phyloP scores from a whole-genome alignment of 495 filamentous ascomycete genomes.

The Trichoderma orchidacearum region DNA sequence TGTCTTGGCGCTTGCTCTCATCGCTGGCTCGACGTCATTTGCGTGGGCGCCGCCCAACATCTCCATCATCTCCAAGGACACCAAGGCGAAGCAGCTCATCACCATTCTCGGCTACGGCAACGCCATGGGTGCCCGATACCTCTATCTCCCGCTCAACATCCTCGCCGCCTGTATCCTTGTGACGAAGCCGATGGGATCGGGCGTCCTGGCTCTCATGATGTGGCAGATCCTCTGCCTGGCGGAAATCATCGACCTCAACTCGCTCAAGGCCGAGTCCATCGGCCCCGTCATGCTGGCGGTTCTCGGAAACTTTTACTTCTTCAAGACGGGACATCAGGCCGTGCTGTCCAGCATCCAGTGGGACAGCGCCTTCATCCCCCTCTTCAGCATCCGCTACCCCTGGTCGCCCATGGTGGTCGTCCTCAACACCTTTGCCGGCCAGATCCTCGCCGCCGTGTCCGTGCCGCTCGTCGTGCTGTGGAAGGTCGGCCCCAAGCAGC shows the following conservation, averaged over 20 bases:
- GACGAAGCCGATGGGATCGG: constrained; percentile 89
- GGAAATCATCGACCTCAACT: constrained; percentile 76
- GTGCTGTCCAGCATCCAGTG: constrained; percentile 82
- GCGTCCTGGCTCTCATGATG: constrained; percentile 61
- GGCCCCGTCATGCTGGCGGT: constrained; percentile 75
- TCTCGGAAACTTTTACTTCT: constrained; percentile 84
- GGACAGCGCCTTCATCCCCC: constrained; percentile 90
- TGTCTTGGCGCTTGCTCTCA: constrained; percentile 58
- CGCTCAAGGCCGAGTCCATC: constrained; percentile 52
- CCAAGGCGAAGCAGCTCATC: constrained; percentile 38
- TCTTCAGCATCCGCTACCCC: constrained; percentile 72
- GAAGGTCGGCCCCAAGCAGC: constrained; percentile 52
- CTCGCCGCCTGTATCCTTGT: constrained; percentile 61
- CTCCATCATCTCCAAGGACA: constrained; percentile 33
- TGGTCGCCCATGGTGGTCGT: constrained; percentile 72
- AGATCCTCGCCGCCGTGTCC: constrained; percentile 65
- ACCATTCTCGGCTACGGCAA: constrained; percentile 88
- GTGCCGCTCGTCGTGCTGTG: constrained; percentile 76
- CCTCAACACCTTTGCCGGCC: constrained; percentile 79
- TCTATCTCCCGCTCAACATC: constrained; percentile 69
- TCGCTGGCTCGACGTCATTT: constrained; percentile 53
- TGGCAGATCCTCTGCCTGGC: constrained; percentile 79
- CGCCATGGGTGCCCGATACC: constrained; percentile 79
- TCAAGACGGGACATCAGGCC: constrained; percentile 96
- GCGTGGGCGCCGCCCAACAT: constrained; percentile 65